Base-by-base conservation (phyloP, 2,329 filamentous ascomycete genomes). In the Talaromyces sp. region DNA sequence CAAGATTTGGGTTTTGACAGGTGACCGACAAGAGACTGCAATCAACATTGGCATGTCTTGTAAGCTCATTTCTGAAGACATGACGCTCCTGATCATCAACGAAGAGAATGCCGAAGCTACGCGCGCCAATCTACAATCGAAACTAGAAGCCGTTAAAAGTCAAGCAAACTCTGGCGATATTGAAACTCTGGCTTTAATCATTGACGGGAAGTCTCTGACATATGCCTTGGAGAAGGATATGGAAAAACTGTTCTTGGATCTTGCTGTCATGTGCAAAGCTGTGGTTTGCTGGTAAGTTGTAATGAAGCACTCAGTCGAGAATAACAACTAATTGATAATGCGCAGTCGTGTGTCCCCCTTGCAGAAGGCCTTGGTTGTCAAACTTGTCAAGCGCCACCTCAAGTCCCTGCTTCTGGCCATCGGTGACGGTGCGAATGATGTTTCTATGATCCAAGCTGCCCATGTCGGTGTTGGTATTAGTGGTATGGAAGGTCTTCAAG, bases 41-140 rank as follows among this genome's bases (percentile, higher is more conserved):
- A 99, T 99, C 82, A 99, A 99, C 72, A 99, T 99, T 62, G 94
- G 95, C 60, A 99, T 99, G 94, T 97, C 91, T 71, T 99, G 94
- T 77, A 97, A 97, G 76, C 83, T 99, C 45, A 90, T 99, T 55
- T 96, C 91, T 62, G 94, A 99, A 74, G 95, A 99, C 65, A 99
- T 99, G 94, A 96, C 94, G 68, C 82, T 99, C 10, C 79, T 99
- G 49, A 97, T 99, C 64, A 83, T 99, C 67, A 99, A 99, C 67
- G 94, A 99, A 70, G 92, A 97, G 64, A 82, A 78, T 44, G 82
- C 91, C 13, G 79, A 82, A 32, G 89, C 86, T 4, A 97, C 94
- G 3, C 82, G 90, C 46, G 89, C 94, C 67, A 97, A 96, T 65
- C 79, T 99, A 22, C 84, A 90, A 61, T 97, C 97, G 80, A 99